Conservation (phyloP, 106 monocot genomes). For the Apostasia ramifera region DNA sequence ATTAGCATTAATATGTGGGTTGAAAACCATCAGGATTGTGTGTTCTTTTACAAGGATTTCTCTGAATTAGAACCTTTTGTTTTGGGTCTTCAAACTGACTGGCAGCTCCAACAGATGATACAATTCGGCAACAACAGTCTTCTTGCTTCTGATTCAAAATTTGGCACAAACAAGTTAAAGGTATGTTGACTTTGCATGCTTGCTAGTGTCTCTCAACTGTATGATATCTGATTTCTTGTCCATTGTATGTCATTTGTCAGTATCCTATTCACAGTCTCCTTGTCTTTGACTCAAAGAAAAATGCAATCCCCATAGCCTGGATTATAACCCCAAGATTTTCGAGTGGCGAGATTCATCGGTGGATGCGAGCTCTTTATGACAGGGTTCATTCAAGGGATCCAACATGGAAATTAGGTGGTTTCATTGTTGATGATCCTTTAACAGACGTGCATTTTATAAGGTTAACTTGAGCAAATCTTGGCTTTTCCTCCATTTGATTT, state of each 20-base stretch:
- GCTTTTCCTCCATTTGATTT: not conserved
- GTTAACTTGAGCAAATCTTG: constrained; percentile 23
- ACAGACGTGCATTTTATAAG: constrained; percentile 63
- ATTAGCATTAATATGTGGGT: constrained; percentile 58
- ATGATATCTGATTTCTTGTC: constrained; percentile 11
- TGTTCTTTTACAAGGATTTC: constrained; percentile 87
- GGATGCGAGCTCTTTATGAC: constrained; percentile 81
- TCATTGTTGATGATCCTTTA: constrained; percentile 84
- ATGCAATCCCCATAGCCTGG: constrained; percentile 91
- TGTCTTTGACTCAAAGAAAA: constrained; percentile 78
- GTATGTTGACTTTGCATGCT: constrained; percentile 16
- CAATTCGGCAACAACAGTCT: constrained; percentile 69
- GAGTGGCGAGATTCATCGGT: constrained; percentile 48
- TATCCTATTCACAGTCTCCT: constrained; percentile 85
- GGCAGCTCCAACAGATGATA: constrained; percentile 97
- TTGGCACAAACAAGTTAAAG: constrained; percentile 87
- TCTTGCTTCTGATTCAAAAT: constrained; percentile 78
- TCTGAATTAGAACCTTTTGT: constrained; percentile 81
- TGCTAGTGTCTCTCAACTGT: not conserved
- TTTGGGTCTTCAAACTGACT: constrained; percentile 89
- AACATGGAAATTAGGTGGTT: constrained; percentile 94
- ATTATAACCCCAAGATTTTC: constrained; percentile 73
- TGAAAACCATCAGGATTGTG: constrained; percentile 52
- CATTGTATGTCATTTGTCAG: constrained; percentile 29
- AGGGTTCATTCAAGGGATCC: constrained; percentile 84